Evolutionary conservation across 768 basidiomycete species (phyloP).

Genomic region (Mycena latifolia): DNA sequence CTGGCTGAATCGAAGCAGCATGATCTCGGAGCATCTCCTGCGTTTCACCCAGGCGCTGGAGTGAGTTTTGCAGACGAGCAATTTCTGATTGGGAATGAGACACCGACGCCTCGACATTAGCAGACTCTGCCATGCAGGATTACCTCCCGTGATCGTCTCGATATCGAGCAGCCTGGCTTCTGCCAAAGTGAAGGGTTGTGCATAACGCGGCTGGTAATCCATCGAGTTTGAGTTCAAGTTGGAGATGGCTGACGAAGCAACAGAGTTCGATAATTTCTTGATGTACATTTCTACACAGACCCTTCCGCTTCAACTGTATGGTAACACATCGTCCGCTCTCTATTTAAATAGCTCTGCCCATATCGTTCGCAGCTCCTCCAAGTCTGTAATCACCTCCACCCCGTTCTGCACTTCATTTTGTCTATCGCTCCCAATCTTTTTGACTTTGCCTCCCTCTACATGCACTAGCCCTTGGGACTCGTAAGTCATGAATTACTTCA

Average conservation of each 20-base stretch:
- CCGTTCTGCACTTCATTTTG: constrained; percentile 53
- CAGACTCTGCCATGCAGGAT: neutral
- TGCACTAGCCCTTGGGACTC: constrained; percentile 64
- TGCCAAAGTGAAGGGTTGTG: constrained; percentile 80
- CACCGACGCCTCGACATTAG: too few relatives aligned
- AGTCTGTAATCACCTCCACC: constrained; percentile 63
- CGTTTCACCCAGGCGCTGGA: constrained; percentile 71
- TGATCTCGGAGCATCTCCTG: constrained; percentile 68
- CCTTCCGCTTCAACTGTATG: too few relatives aligned
- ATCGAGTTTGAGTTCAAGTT: constrained; percentile 46
- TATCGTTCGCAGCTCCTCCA: constrained; percentile 76
- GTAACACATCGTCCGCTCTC: too few relatives aligned
- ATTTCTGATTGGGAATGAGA: constrained; percentile 66
- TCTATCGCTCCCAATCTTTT: constrained; percentile 57
- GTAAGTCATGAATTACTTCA: too few relatives aligned
- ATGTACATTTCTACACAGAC: too few relatives aligned
- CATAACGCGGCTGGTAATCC: constrained; percentile 76
- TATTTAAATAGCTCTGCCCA: constrained; percentile 81
- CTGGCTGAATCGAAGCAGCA: constrained; percentile 47
- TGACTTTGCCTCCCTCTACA: constrained; percentile 72
- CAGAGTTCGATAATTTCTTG: neutral
- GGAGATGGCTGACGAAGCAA: neutral
- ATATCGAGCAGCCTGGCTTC: constrained; percentile 77
- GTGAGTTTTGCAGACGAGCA: constrained; percentile 77
- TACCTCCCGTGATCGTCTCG: constrained; percentile 79